Conservation (phyloP, 2,329 filamentous ascomycete species). For the Cytospora piceicola region DNA sequence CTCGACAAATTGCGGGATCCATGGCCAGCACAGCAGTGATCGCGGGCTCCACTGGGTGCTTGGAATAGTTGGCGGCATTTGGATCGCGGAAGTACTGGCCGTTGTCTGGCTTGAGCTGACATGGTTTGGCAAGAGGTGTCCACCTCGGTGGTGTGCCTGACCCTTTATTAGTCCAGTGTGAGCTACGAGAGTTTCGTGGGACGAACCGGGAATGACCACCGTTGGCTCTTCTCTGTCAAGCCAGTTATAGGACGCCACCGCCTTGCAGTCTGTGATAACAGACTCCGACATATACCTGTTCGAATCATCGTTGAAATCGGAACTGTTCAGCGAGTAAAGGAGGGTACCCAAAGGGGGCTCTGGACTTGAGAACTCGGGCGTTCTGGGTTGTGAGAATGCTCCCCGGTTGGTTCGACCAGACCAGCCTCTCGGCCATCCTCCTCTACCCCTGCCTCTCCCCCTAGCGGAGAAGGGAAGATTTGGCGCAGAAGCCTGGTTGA, state of each 20-base stretch:
- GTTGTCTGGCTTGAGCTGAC: conserved; percentile 47
- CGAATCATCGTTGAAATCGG: conserved; percentile 31
- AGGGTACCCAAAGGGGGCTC: conserved; percentile 34
- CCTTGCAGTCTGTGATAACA: conserved; percentile 34
- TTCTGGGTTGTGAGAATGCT: not conserved
- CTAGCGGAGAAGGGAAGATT: not conserved
- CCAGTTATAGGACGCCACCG: conserved; percentile 46
- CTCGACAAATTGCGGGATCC: conserved; percentile 41
- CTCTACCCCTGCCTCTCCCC: not conserved
- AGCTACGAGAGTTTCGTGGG: not conserved
- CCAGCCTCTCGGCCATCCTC: not conserved
- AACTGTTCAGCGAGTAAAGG: conserved; percentile 26
- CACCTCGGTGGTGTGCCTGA: conserved; percentile 55
- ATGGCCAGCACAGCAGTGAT: conserved; percentile 44
- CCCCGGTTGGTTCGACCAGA: not conserved
- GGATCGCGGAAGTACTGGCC: conserved; percentile 57
- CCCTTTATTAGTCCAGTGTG: conserved; percentile 19
- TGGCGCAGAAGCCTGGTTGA: not conserved
- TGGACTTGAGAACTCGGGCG: conserved; percentile 1
- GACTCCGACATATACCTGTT: conserved; percentile 29
- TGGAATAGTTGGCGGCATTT: conserved; percentile 55
- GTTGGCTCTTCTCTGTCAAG: conserved; percentile 35
- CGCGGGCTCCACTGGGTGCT: conserved; percentile 55
- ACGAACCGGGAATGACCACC: conserved; percentile 42
- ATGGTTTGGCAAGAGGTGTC: conserved; percentile 46